phyloP scores from a whole-genome alignment of 2,329 filamentous ascomycete genomes.

The Ascocoryne sarcoides region DNA sequence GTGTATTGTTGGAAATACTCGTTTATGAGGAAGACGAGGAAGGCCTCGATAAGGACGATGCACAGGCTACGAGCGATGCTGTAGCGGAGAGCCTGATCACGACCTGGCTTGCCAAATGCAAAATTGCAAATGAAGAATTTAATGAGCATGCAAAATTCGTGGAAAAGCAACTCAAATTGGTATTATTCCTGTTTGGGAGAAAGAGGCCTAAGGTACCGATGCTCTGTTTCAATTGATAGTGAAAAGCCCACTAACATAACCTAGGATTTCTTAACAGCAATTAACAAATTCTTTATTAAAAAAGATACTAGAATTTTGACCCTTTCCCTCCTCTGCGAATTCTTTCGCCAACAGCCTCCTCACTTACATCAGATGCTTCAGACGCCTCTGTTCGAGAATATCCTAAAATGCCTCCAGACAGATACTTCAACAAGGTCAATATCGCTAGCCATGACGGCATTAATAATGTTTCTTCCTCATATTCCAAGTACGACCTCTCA shows the following conservation, averaged over 20 bases:
- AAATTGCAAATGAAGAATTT: constrained; percentile 32
- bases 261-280: constrained; percentile 54
- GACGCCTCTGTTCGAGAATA: constrained; percentile 61
- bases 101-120: constrained; percentile 45
- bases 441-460: constrained; percentile 62
- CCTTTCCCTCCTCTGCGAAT: constrained; percentile 60
- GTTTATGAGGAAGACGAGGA: constrained; percentile 52
- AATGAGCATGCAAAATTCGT: constrained; percentile 37
- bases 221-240: constrained; percentile 2
- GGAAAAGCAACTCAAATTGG: constrained; percentile 37
- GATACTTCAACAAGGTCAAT: constrained; percentile 71
- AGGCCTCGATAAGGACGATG: constrained; percentile 36
- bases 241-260: constrained; percentile 17
- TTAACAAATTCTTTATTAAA: constrained; percentile 59
- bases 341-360: constrained; percentile 68
- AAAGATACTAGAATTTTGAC: constrained; percentile 55
- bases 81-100: constrained; percentile 49
- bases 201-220: constrained; percentile 60
- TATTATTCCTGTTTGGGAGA: constrained; percentile 42
- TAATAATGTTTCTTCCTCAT: constrained; percentile 77
- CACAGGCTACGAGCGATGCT: constrained; percentile 35
- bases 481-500: constrained; percentile 64
- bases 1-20: constrained; percentile 56
- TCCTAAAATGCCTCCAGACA: constrained; percentile 65
- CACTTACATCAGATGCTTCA: constrained; percentile 65